Percentiles rank a stretch among this genome's conserved stretches.
These are phyloP conservation scores for Pseudoperonospora humuli DNA, from an alignment of 352 stramenopile species.

Conservation along the genomic window DNA sequence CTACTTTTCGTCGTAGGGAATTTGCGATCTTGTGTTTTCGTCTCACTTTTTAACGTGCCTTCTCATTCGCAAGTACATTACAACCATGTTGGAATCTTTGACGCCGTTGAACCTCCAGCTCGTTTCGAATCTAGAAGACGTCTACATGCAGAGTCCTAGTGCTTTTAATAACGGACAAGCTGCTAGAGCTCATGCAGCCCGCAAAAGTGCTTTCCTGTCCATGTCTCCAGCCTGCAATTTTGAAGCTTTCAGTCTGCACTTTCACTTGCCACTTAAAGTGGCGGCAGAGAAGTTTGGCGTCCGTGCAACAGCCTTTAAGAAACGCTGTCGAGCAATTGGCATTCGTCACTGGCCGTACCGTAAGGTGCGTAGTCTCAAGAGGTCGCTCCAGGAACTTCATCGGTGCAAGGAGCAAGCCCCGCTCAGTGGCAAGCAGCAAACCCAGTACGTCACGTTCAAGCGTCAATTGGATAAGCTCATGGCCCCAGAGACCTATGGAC, in stretches of 20 bases:
- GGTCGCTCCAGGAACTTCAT: slow-evolving; percentile 49
- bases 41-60: slow-evolving; percentile 19
- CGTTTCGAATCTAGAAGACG: slow-evolving; percentile 23
- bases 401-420: slow-evolving; percentile 45
- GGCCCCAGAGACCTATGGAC: slow-evolving; percentile 57
- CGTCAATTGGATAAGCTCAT: slow-evolving; percentile 60
- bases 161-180: slow-evolving; percentile 12
- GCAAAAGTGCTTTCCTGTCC: slow-evolving; percentile 40
- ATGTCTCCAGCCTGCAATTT: slow-evolving; percentile 60
- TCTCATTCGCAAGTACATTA: slow-evolving; percentile 8
- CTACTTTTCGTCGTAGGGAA: slow-evolving; percentile 6
- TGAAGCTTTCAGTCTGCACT: slow-evolving; percentile 56
- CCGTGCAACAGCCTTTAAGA: slow-evolving; percentile 66
- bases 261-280: slow-evolving; percentile 59
- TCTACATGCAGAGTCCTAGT: slow-evolving; percentile 29
- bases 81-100: slow-evolving; percentile 16
- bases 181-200: slow-evolving; percentile 23
- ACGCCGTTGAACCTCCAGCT: slow-evolving; percentile 27
- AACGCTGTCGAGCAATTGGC: slow-evolving; percentile 58
- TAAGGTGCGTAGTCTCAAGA: slow-evolving; percentile 63
- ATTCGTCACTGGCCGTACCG: slow-evolving; percentile 67
- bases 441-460: slow-evolving; percentile 51
- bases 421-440: slow-evolving; percentile 58
- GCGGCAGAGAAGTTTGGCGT: slow-evolving; percentile 68
- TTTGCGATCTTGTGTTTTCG: slow-evolving; percentile 21